Percentiles rank a stretch among this genome's conserved stretches.
phyloP scores from a whole-genome alignment of 2,329 filamentous ascomycete genomes.

The Fusarium sulawesiense region DNA sequence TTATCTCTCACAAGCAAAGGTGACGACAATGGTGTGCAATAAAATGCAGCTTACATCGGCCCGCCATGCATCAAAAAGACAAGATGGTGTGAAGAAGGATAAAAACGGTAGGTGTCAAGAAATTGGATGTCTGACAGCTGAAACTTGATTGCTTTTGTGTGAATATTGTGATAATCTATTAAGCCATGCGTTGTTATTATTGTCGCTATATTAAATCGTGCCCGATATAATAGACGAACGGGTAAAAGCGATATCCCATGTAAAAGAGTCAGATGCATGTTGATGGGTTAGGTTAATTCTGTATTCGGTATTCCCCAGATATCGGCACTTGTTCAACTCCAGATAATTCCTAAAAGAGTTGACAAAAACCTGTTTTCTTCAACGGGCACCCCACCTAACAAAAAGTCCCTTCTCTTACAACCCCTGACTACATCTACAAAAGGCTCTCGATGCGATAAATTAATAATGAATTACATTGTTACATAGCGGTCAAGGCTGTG shows the following conservation, averaged over 20 bases:
- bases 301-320: conserved; percentile 28
- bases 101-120: conserved; percentile 31
- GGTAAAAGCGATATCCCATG: too few relatives aligned
- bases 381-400: conserved; percentile 8
- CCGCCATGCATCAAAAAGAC: conserved; percentile 31
- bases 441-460: conserved; percentile 1
- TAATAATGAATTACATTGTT: not conserved
- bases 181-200: not conserved
- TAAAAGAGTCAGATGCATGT: not conserved
- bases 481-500: conserved; percentile 19
- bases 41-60: conserved; percentile 25
- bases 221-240: not conserved
- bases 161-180: not conserved
- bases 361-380: conserved; percentile 21
- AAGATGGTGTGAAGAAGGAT: conserved; percentile 27
- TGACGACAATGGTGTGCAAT: conserved; percentile 2
- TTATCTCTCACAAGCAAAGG: not conserved
- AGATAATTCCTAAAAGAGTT: conserved; percentile 9
- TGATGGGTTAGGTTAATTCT: conserved; percentile 1
- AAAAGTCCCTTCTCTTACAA: conserved; percentile 16
- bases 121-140: conserved; percentile 11
- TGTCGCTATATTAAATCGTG: not conserved
- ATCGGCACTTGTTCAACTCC: conserved; percentile 19
- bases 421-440: not conserved
- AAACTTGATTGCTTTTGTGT: not conserved